Percentiles rank a stretch among this genome's conserved stretches.
Evolutionary conservation across 1,139 yeast species (phyloP).

Genomic region (Saccharomyces pastorianus): DNA sequence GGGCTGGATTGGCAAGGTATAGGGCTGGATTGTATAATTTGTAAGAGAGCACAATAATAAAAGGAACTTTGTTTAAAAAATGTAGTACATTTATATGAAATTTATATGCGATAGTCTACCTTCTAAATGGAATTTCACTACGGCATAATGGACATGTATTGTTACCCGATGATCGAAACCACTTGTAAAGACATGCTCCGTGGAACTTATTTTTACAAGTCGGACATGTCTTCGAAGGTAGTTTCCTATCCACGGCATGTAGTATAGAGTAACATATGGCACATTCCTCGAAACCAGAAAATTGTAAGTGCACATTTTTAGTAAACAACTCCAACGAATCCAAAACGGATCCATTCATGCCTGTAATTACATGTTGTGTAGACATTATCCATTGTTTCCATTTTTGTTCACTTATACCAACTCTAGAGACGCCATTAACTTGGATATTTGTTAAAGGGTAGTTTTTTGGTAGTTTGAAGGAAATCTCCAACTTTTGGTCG

Average conservation of each 20-base stretch:
- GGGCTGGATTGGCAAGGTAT: not conserved
- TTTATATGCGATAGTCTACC: constrained; percentile 7
- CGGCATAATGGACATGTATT: constrained; percentile 94
- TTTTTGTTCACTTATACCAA: constrained; percentile 86
- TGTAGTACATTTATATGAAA: not conserved
- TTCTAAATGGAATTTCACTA: constrained; percentile 53
- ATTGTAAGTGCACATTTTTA: constrained; percentile 72
- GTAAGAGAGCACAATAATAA: too few species aligned
- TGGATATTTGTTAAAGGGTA: constrained; percentile 69
- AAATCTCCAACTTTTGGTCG: constrained; percentile 79
- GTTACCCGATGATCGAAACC: constrained; percentile 92
- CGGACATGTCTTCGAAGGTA: constrained; percentile 81
- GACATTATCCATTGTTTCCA: constrained; percentile 96
- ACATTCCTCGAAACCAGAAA: constrained; percentile 91
- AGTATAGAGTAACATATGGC: constrained; percentile 90
- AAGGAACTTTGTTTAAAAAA: not conserved
- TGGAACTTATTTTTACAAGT: constrained; percentile 93
- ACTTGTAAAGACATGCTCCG: constrained; percentile 91
- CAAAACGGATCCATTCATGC: constrained; percentile 71
- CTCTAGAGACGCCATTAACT: constrained; percentile 69
- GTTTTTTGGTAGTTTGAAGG: constrained; percentile 58
- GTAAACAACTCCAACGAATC: constrained; percentile 80
- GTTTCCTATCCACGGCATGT: constrained; percentile 76
- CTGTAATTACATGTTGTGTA: constrained; percentile 64
- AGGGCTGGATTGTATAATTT: not conserved